These are phyloP conservation scores for Saccharomycopsis fibuligera DNA, from an alignment of 805 yeast species.

Conservation along the genomic window DNA sequence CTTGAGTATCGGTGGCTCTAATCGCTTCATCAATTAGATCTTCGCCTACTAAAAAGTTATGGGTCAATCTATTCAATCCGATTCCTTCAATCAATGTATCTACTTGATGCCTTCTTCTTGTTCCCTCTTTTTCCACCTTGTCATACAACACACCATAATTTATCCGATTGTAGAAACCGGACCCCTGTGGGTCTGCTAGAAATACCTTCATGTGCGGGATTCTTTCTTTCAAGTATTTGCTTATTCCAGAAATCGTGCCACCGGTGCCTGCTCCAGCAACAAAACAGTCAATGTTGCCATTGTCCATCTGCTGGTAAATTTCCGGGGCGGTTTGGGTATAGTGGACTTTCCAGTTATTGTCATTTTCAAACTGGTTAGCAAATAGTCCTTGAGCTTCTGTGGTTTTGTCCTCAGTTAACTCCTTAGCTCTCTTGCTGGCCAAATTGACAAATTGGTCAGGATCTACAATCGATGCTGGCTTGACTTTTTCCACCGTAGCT, in stretches of 20 bases:
- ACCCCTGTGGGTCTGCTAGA: conserved; percentile 94
- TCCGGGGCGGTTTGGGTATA: conserved; percentile 88
- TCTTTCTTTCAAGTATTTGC: conserved; percentile 59
- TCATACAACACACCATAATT: conserved; percentile 94
- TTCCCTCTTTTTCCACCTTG: conserved; percentile 82
- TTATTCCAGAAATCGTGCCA: conserved; percentile 93
- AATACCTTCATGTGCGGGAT: conserved; percentile 40
- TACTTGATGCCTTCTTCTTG: conserved; percentile 90
- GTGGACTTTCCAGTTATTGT: conserved; percentile 82
- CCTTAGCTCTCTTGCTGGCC: conserved; percentile 64
- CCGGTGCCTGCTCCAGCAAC: conserved; percentile 95
- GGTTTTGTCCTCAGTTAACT: conserved; percentile 32
- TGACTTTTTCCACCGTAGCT: conserved; percentile 76
- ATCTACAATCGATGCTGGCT: conserved; percentile 94
- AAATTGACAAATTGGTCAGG: conserved; percentile 88
- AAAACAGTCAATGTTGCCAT: conserved; percentile 59
- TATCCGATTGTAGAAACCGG: conserved; percentile 80
- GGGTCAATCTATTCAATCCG: conserved; percentile 82
- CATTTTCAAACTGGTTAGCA: conserved; percentile 95
- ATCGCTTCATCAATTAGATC: conserved; percentile 67
- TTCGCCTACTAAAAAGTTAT: conserved; percentile 72
- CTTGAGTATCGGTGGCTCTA: conserved; percentile 73
- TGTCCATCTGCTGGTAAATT: conserved; percentile 63
- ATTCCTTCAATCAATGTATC: conserved; percentile 93
- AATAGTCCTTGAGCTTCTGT: conserved; percentile 58